Evolutionary conservation across 2,329 filamentous ascomycete species (phyloP).

Genomic region (Trichoderma oligosporum): DNA sequence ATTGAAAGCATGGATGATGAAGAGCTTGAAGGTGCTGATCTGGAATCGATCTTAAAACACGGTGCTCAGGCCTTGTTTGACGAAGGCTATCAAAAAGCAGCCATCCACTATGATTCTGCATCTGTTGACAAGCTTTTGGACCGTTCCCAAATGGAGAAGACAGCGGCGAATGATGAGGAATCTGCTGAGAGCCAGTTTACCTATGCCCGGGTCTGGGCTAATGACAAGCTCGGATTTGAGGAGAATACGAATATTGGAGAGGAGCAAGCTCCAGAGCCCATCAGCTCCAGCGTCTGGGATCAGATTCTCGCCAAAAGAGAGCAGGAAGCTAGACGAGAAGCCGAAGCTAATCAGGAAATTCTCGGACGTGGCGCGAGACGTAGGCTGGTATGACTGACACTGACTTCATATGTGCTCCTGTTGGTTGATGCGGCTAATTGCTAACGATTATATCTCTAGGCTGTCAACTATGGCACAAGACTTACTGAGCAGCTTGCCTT

Average conservation of each 20-base stretch:
- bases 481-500: slow-evolving; percentile 22
- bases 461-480: slow-evolving; percentile 36
- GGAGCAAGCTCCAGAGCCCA: slow-evolving; percentile 49
- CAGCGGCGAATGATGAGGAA: slow-evolving; percentile 57
- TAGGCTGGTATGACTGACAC: slow-evolving; percentile 41
- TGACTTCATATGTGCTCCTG: not conserved
- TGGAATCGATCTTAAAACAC: slow-evolving; percentile 83
- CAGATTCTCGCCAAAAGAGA: slow-evolving; percentile 82
- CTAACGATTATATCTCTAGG: slow-evolving; percentile 27
- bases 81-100: slow-evolving; percentile 63
- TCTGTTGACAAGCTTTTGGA: slow-evolving; percentile 91
- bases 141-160: slow-evolving; percentile 74
- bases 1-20: slow-evolving; percentile 88
- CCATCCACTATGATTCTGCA: slow-evolving; percentile 75
- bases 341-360: slow-evolving; percentile 63
- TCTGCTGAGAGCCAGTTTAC: slow-evolving; percentile 78
- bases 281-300: slow-evolving; percentile 78
- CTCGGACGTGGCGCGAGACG: slow-evolving; percentile 82
- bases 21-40: slow-evolving; percentile 72
- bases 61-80: slow-evolving; percentile 84
- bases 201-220: slow-evolving; percentile 88
- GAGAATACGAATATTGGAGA: slow-evolving; percentile 55
- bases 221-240: slow-evolving; percentile 66
- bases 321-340: slow-evolving; percentile 69
- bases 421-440: no score